Conservation (phyloP, 176 grass and related monocot genomes). For the Eleusine coracana region DNA sequence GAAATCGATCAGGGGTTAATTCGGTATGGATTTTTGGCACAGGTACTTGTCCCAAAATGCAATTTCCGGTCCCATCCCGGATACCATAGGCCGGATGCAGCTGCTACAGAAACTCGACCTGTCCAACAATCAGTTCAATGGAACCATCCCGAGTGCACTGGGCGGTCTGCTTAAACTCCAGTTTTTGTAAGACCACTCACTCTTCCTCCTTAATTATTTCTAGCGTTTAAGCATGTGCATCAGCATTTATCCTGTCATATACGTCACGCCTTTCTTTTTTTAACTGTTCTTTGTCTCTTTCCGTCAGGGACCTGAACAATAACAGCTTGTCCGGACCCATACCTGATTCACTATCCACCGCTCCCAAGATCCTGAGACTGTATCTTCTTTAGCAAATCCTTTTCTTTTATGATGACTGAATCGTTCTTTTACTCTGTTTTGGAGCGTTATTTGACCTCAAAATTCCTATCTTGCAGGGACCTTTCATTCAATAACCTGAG, state of each 20-base stretch:
- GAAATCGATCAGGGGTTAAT: background rate
- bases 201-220: slow-evolving; percentile 7
- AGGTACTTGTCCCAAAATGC: slow-evolving; percentile 71
- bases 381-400: slow-evolving; percentile 33
- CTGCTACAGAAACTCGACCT: slow-evolving; percentile 61
- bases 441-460: slow-evolving; percentile 11
- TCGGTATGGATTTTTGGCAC: slow-evolving; percentile 43
- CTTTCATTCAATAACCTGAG: slow-evolving; percentile 88
- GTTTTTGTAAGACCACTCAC: slow-evolving; percentile 52
- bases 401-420: background rate
- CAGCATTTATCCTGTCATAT: background rate
- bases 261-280: background rate
- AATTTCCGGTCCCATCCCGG: slow-evolving; percentile 66
- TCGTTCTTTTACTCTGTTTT: slow-evolving; percentile 13
- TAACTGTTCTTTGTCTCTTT: background rate
- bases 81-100: slow-evolving; percentile 56
- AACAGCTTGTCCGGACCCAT: slow-evolving; percentile 74
- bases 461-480: slow-evolving; percentile 53
- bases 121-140: slow-evolving; percentile 68
- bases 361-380: slow-evolving; percentile 47
- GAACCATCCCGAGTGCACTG: slow-evolving; percentile 63
- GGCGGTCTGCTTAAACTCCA: slow-evolving; percentile 47
- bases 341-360: slow-evolving; percentile 64
- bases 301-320: slow-evolving; percentile 67
- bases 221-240: background rate